These are phyloP conservation scores for Verbascum thapsus DNA, from an alignment of 257 asterid genomes.

Conservation along the genomic window DNA sequence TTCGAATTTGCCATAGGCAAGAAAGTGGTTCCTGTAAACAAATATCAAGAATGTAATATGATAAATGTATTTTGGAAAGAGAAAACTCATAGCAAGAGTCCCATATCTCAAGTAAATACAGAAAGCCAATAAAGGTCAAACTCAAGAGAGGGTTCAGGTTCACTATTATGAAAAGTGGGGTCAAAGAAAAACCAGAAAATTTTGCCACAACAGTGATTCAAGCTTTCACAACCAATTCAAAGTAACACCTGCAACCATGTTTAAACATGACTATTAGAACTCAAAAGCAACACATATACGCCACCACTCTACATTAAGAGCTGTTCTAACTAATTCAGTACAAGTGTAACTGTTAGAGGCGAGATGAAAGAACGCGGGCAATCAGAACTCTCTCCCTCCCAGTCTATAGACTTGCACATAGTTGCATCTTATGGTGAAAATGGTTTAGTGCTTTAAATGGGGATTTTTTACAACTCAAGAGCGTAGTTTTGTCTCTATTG, in stretches of 20 bases:
- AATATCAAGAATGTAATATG: conserved; percentile 28
- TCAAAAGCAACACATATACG: too few relatives aligned
- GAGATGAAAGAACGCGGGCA: too few relatives aligned
- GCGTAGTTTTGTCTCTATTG: too few relatives aligned
- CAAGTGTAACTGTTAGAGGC: too few relatives aligned
- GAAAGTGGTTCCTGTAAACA: conserved; percentile 46
- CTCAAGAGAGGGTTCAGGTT: neutral
- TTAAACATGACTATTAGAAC: too few relatives aligned
- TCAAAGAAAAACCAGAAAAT: conserved; percentile 15
- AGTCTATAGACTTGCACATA: conserved; percentile 6
- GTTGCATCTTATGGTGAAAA: conserved; percentile 26
- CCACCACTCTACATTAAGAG: too few relatives aligned
- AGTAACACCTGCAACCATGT: neutral
- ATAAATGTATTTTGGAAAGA: conserved; percentile 3
- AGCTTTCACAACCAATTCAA: conserved; percentile 1
- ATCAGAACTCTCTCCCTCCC: neutral
- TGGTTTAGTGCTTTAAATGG: conserved; percentile 9
- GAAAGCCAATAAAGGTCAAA: conserved; percentile 10
- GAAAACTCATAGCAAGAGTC: conserved; percentile 3
- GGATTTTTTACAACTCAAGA: conserved; percentile 31
- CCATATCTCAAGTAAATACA: conserved; percentile 23
- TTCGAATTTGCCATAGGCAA: conserved; percentile 72
- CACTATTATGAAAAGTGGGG: neutral
- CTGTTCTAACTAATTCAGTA: too few relatives aligned
- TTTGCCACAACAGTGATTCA: neutral